Evolutionary conservation across 805 yeast genomes (phyloP), one percentile per base, ranked within the genome.

Genomic region (Candida ortonii): DNA sequence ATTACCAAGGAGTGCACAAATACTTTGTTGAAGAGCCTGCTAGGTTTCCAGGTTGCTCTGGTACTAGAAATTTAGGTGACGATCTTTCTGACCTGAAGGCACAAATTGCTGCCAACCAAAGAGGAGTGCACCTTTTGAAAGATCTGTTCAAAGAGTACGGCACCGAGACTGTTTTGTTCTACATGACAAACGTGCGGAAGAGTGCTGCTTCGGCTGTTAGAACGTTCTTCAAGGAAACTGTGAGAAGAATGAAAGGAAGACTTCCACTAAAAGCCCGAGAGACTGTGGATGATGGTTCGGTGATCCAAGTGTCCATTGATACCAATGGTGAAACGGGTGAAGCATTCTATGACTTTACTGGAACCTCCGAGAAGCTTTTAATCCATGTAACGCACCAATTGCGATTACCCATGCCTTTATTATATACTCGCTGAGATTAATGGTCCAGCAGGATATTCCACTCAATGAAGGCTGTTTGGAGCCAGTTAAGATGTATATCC

Each of bases 231-330:
- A 52, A 41, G 34, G 36, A 17, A 47, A 54, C 61, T 57, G 76
- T 73, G 34, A 55, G 57, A 43, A 64, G 70, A 47, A 75, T 54
- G 30, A 36, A 34, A 20, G 64, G 46, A 16, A 44, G 50, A 18
- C 41, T 54, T 10, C 65, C 64, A 14, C 47, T 73, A 41, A 48
- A 51, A 22, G 76, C 75, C 6, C 58, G 59, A 20, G 81, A 76
- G 33, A 53, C 62, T 38, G 62, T 76, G 63, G 80, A 76, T 53
- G 80, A 76, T 49, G 81, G 81, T 17, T 67, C 79, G 5, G 58
- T 66, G 13, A 70, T 74, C 30, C 51, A 66, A 5, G 61, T 72
- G 14, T 55, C 56, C 9, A 63, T 74, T 26, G 54, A 61, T 16
- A 71, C 70, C 40, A 52, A 56, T 40, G 59, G 54, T 13, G 61